A percentile compares a stretch with the other conserved stretches of the same genome.
Conservation (phyloP, 192 early-diverging fungal genomes). For the Pilobolus umbonatus region DNA sequence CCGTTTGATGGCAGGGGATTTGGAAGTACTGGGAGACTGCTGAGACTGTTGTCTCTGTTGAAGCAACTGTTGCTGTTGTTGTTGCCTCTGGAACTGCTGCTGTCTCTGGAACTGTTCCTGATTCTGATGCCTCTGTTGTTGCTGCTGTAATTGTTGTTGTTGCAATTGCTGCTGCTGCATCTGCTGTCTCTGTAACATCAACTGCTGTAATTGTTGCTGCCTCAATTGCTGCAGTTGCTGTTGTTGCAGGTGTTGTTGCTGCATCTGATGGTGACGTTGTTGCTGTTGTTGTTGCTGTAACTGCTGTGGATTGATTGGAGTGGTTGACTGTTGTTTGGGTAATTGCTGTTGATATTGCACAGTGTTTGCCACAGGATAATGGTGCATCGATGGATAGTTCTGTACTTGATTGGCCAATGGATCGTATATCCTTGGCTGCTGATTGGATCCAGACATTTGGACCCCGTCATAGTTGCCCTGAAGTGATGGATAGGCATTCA, state of each 20-base stretch:
- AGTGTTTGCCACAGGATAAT: background rate
- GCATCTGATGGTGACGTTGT: background rate
- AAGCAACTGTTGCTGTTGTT: background rate
- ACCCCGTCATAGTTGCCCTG: constrained; percentile 19
- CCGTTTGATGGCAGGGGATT: background rate
- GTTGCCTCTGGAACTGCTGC: background rate
- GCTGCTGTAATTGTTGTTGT: background rate
- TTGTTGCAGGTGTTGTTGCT: constrained; percentile 4
- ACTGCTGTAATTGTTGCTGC: background rate
- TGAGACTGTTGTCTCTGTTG: background rate
- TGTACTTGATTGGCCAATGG: constrained; percentile 2
- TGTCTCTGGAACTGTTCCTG: constrained; percentile 3
- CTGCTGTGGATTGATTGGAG: background rate
- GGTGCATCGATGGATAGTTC: constrained; percentile 7
- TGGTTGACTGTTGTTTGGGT: background rate
- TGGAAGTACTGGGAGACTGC: background rate
- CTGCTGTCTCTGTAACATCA: too few relatives aligned
- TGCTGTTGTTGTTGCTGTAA: background rate
- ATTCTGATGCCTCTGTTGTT: background rate
- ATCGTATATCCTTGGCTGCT: constrained; percentile 10
- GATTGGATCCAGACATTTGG: constrained; percentile 16
- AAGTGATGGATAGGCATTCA: background rate
- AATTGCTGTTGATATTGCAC: background rate
- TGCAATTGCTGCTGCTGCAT: constrained; percentile 6
- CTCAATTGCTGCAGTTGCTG: background rate